These are phyloP conservation scores for Candida vartiovaarae DNA, from an alignment of 805 yeast species.

Conservation along the genomic window DNA sequence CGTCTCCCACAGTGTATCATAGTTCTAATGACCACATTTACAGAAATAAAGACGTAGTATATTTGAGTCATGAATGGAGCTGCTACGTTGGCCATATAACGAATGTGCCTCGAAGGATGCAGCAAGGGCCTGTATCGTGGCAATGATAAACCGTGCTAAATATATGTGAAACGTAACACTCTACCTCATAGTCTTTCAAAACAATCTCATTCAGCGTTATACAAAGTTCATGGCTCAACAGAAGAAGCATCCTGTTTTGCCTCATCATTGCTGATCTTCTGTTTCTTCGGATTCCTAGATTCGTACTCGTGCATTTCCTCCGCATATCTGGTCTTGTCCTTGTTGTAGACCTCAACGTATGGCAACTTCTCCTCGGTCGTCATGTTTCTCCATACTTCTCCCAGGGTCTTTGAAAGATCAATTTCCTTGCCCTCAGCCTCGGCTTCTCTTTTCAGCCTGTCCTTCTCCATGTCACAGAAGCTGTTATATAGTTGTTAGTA, in stretches of 20 bases:
- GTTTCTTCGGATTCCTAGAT: constrained; percentile 11
- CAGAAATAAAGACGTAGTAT: too few species aligned
- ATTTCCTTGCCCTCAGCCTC: constrained; percentile 46
- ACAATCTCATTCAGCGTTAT: not conserved
- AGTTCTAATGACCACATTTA: not conserved
- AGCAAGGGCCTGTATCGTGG: too few species aligned
- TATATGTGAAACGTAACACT: too few species aligned
- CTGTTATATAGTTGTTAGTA: constrained; percentile 8
- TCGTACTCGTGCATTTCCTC: constrained; percentile 59
- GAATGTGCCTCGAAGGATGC: too few species aligned
- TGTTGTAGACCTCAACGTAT: constrained; percentile 67
- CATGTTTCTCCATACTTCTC: constrained; percentile 81
- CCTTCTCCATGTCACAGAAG: constrained; percentile 84
- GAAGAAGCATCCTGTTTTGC: not conserved
- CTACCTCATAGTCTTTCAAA: too few species aligned
- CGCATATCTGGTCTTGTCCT: constrained; percentile 69
- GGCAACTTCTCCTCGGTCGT: constrained; percentile 65
- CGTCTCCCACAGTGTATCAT: not conserved
- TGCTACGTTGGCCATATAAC: too few species aligned
- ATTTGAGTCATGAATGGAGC: too few species aligned
- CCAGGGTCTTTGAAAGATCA: constrained; percentile 71
- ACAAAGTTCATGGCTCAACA: not conserved
- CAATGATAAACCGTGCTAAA: too few species aligned
- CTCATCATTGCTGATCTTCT: not conserved
- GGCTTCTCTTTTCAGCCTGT: constrained; percentile 51